Percentiles rank a stretch among this genome's conserved stretches.
phyloP scores from a whole-genome alignment of 768 basidiomycete genomes.

The Tricholoma flavovirens region DNA sequence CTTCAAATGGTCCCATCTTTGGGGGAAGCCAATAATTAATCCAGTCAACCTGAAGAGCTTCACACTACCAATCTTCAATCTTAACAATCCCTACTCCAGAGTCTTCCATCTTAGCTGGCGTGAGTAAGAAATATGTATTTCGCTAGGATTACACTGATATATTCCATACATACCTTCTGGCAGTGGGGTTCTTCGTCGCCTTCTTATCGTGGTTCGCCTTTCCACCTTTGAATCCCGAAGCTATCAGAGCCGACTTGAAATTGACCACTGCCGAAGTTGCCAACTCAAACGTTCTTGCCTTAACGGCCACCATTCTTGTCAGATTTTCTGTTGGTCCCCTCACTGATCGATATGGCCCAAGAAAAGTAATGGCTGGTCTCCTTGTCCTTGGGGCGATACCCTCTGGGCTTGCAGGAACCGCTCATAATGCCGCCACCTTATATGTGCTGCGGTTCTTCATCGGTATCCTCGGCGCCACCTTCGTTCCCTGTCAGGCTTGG shows the following conservation, averaged over 20 bases:
- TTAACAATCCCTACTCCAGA: slow-evolving; percentile 40
- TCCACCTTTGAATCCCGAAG: slow-evolving; percentile 52
- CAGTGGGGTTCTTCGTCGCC: slow-evolving; percentile 46
- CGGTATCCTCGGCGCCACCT: slow-evolving; percentile 54
- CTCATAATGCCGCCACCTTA: slow-evolving; percentile 28
- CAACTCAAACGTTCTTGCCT: slow-evolving; percentile 45
- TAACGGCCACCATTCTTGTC: slow-evolving; percentile 43
- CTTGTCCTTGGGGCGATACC: slow-evolving; percentile 53
- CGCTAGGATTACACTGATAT: neutral
- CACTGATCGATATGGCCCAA: slow-evolving; percentile 45
- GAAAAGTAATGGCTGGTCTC: slow-evolving; percentile 49
- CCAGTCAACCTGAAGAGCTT: slow-evolving; percentile 46
- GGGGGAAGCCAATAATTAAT: slow-evolving; percentile 35
- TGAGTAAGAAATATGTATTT: slow-evolving; percentile 6
- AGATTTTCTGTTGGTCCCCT: slow-evolving; percentile 46
- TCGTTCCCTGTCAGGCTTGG: slow-evolving; percentile 59
- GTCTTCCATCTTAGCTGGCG: slow-evolving; percentile 43
- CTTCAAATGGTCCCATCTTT: slow-evolving; percentile 29
- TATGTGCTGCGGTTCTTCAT: slow-evolving; percentile 44
- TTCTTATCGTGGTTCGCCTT: slow-evolving; percentile 54
- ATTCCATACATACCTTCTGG: slow-evolving; percentile 1
- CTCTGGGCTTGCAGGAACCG: slow-evolving; percentile 51
- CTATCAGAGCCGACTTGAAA: slow-evolving; percentile 45
- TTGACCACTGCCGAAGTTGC: slow-evolving; percentile 42
- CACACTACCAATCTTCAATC: slow-evolving; percentile 46